Evolutionary conservation across 352 stramenopile genomes (phyloP).

Genomic region (Phytophthora pisi): DNA sequence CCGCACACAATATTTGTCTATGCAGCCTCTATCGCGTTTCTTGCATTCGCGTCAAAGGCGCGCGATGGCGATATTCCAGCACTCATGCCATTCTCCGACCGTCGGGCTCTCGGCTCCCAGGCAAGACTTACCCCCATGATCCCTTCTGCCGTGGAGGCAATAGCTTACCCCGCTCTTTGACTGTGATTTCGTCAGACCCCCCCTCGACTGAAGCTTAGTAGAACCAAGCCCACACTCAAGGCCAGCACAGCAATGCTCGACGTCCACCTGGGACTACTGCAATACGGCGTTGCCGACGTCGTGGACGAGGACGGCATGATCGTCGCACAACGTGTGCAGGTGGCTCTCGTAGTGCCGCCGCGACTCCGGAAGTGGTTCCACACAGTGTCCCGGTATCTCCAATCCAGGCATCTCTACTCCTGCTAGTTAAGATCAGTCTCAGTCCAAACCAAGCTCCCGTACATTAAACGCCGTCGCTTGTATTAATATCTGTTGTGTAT

Average conservation of each 20-base stretch:
- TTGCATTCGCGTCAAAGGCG: slow-evolving; percentile 1
- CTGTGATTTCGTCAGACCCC: not conserved
- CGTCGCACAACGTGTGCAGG: slow-evolving; percentile 23
- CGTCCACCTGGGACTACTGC: slow-evolving; percentile 16
- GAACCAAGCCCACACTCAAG: too few species aligned
- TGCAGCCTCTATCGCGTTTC: slow-evolving; percentile 3
- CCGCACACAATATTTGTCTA: not conserved
- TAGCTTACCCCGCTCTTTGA: not conserved
- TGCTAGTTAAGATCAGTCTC: not conserved
- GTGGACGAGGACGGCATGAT: slow-evolving; percentile 22
- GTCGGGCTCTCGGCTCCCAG: not conserved
- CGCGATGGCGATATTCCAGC: not conserved
- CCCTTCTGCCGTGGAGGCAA: not conserved
- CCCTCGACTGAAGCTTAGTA: not conserved
- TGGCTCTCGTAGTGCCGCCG: slow-evolving; percentile 14
- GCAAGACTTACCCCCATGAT: not conserved
- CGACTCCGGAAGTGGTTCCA: slow-evolving; percentile 9
- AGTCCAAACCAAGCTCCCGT: not conserved
- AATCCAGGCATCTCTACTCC: slow-evolving; percentile 12
- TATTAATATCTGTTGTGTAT: not conserved
- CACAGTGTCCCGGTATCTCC: slow-evolving; percentile 7
- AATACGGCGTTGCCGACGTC: slow-evolving; percentile 23
- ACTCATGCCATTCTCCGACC: slow-evolving; percentile 1
- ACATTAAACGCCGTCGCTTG: not conserved
- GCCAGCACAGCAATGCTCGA: slow-evolving; percentile 7